Percentiles rank a stretch among this genome's conserved stretches.
Evolutionary conservation across 139 green algal genomes (phyloP).

Genomic region (Mychonastes homosphaera): DNA sequence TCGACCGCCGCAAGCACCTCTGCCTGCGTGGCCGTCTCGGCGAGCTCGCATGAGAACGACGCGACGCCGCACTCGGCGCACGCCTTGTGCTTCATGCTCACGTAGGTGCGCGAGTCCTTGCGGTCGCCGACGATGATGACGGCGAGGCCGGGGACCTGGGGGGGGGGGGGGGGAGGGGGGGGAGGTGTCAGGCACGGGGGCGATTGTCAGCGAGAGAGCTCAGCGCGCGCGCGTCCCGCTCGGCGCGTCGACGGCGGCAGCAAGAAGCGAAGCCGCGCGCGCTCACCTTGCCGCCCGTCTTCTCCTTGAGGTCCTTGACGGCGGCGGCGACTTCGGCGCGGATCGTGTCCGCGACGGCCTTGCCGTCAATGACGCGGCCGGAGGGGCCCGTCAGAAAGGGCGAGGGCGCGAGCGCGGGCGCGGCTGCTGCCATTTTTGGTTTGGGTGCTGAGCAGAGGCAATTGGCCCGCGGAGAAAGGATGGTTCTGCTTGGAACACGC

Average conservation of each 20-base stretch:
- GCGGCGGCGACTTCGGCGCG: slow-evolving; percentile 54
- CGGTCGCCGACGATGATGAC: slow-evolving; percentile 91
- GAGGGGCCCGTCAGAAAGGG: slow-evolving; percentile 32
- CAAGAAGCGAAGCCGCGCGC: neutral
- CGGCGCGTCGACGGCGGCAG: neutral
- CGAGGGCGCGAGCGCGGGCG: neutral
- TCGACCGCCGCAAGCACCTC: slow-evolving; percentile 79
- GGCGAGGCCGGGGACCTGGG: slow-evolving; percentile 78
- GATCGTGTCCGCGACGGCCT: slow-evolving; percentile 64
- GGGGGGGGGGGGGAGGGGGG: too few relatives aligned
- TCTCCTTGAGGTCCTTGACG: slow-evolving; percentile 42
- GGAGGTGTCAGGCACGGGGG: too few relatives aligned
- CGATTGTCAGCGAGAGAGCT: too few relatives aligned
- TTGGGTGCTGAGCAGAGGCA: neutral
- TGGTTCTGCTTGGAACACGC: too few relatives aligned
- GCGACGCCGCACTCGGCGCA: slow-evolving; percentile 84
- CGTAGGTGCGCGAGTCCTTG: slow-evolving; percentile 96
- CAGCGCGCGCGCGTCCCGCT: too few relatives aligned
- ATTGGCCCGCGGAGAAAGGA: neutral
- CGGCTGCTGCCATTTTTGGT: too few relatives aligned
- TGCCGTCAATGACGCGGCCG: slow-evolving; percentile 79
- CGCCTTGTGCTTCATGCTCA: slow-evolving; percentile 89
- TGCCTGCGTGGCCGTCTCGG: slow-evolving; percentile 70
- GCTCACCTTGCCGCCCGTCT: slow-evolving; percentile 45
- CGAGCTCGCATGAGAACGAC: slow-evolving; percentile 76